These are phyloP conservation scores for Sedum album DNA, from an alignment of 164 flowering plant genomes.

Conservation along the genomic window DNA sequence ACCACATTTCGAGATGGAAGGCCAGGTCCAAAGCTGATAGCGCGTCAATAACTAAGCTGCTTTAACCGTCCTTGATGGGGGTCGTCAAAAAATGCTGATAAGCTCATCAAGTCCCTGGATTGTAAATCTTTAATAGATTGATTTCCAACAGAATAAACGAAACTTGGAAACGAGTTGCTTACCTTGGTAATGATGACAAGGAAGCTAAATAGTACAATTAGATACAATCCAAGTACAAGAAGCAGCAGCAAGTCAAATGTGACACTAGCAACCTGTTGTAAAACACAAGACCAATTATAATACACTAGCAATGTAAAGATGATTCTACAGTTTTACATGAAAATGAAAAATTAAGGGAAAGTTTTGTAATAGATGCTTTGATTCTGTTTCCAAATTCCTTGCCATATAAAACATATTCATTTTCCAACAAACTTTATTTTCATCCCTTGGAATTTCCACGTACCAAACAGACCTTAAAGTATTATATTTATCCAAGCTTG, in stretches of 20 bases:
- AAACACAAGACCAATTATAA: constrained; percentile 2
- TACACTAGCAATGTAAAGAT: too few relatives aligned
- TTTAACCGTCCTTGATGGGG: constrained; percentile 87
- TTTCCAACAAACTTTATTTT: too few relatives aligned
- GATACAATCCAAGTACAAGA: constrained; percentile 76
- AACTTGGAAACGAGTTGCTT: constrained; percentile 9
- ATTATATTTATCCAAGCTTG: background rate
- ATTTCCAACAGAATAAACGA: background rate
- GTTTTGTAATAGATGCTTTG: too few relatives aligned
- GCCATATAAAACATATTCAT: too few relatives aligned
- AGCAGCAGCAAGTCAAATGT: constrained; percentile 89
- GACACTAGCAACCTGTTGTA: constrained; percentile 79
- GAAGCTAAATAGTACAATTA: constrained; percentile 84
- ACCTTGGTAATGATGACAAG: constrained; percentile 93
- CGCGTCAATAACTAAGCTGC: constrained; percentile 32
- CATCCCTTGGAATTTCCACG: too few relatives aligned
- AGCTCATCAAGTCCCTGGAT: constrained; percentile 95
- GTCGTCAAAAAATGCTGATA: constrained; percentile 81
- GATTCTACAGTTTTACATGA: too few relatives aligned
- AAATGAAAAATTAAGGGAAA: too few relatives aligned
- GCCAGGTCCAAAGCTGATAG: background rate
- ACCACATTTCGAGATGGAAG: background rate
- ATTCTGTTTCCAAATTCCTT: too few relatives aligned
- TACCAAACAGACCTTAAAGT: too few relatives aligned
- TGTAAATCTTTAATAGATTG: background rate